Base-by-base conservation (phyloP, 371 early-diverging fungal species). In the Lichtheimia corymbifera region DNA sequence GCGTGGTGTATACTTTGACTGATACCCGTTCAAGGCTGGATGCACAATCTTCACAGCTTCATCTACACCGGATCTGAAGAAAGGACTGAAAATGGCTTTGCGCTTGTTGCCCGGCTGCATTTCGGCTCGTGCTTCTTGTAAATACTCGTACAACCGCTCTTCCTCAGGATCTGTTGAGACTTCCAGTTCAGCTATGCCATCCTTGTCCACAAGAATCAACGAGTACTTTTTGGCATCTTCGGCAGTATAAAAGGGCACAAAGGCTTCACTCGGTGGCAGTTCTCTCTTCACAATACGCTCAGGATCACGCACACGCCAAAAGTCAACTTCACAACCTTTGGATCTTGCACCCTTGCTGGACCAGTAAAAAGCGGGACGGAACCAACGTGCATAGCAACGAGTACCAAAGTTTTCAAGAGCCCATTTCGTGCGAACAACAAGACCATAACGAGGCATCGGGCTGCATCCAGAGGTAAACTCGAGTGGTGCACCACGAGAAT, bases 1-100 rank as follows among this genome's bases (percentile, higher is more conserved):
- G 0, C 87, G 77, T 5, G 84, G 87, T 41, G 85, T 84, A 1
- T 83, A 75, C 1, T 66, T 62, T 4, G 84, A 79, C 58, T 84
- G 85, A 59, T 88, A 86, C 3, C 88, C 86, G 63, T 81, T 84
- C 57, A 86, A 85, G 70, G 85, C 85, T 0, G 88, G 88, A 59
- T 84, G 84, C 3, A 88, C 67, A 15, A 88, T 76, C 52, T 88
- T 88, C 35, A 79, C 76, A 1, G 74, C 68, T 0, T 74, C 55
- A 27, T 83, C 79, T 17, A 72, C 62, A 0, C 88, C 88, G 63
- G 79, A 83, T 43, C 83, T 80, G 42, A 74, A 81, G 28, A 75
- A 83, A 6, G 80, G 79, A 47, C 86, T 84, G 65, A 68, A 82
- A 2, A 79, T 83, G 2, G 84, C 64, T 4, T 75, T 72, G 14